Evolutionary conservation across 441 rosid species (phyloP), one percentile per base, ranked within the genome.

Genomic region (Sinapis alba): DNA sequence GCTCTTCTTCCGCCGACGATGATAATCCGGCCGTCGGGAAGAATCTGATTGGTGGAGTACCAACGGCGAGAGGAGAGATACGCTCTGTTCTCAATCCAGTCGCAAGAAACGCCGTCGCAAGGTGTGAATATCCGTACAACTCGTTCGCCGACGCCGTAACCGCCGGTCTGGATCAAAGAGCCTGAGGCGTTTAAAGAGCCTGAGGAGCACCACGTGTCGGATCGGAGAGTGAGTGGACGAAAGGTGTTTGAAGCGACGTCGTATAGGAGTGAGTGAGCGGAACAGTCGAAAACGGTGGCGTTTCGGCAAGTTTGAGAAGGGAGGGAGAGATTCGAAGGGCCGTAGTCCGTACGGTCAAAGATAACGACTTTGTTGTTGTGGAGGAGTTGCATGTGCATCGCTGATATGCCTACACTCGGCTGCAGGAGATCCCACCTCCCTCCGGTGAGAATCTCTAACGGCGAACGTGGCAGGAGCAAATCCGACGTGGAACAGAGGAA

Each of bases 331-430:
- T 72, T 78, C 8, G 86, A 83, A 26, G 60, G 74, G 15, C 86
- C 86, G 18, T 51, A 69, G 72, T 80, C 82, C 7, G 86, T 80
- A 62, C 83, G 81, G 79, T 93, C 98, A 53, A 80, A 93, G 71
- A 91, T 84, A 72, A 93, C 72, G 47, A 93, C 96, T 30, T 83
- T 86, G 88, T 91, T 86, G 79, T 90, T 84, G 79, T 80, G 86
- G 69, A 93, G 84, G 10, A 93, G 89, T 9, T 91, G 98, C 97
- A 91, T 91, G 83, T 93, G 98, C 98, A 93, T 91, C 57, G 96
- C 91, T 4, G 95, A 81, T n/a, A 93, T 80, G 75, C 98, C 98
- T 38, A 90, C 54, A 81, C 84, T 91, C 58, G 71, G 69, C 18
- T 88, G 96, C 62, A 93, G 74, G 3, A 86, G 86, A 21, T 72